Base-by-base conservation (phyloP, 73 alveolate species). In the Symbiodinium natans region DNA sequence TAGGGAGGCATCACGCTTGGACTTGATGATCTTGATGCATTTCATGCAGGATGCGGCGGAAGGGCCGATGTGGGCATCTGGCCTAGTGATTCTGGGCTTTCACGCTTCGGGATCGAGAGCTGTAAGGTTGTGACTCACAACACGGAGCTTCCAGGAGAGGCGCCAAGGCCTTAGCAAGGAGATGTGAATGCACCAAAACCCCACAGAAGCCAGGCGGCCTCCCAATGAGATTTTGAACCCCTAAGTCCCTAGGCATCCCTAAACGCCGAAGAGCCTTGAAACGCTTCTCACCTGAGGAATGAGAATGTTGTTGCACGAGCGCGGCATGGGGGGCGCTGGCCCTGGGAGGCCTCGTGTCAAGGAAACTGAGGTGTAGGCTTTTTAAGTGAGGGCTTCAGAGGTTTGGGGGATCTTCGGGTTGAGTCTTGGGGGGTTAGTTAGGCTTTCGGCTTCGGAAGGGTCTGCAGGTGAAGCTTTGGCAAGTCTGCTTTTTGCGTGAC, bases 291-390 rank as follows among this genome's bases (percentile, higher is more conserved):
- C 8, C 29, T 17, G 92, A 88, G 95, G 95, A 86, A 86, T 54
- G 95, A 88, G 46, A 88, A 41, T 41, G 95, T 86, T 40, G 95
- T 88, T 33, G 95, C 95, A 29, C 41, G 86, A 42, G 95, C 95
- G 13, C 39, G 11, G 86, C 95, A 88, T 71, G 86, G 73, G 33
- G 95, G 95, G 13, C 63, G 95, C 38, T 88, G 95, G 95, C 95
- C 95, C 23, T 88, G 95, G 95, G 95, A 88, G 95, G 95, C 54
- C 40, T n/a, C n/a, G n/a, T n/a, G n/a, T n/a, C n/a, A n/a, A n/a
- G n/a, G n/a, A n/a, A n/a, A n/a, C n/a, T n/a, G n/a, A n/a, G n/a
- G n/a, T n/a, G n/a, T n/a, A n/a, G n/a, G n/a, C n/a, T n/a, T n/a
- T n/a, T n/a, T n/a, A n/a, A n/a, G n/a, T n/a, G n/a, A n/a, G n/a